These are phyloP conservation scores for Thozetella sp. DNA, from an alignment of 495 filamentous ascomycete genomes.

Conservation along the genomic window DNA sequence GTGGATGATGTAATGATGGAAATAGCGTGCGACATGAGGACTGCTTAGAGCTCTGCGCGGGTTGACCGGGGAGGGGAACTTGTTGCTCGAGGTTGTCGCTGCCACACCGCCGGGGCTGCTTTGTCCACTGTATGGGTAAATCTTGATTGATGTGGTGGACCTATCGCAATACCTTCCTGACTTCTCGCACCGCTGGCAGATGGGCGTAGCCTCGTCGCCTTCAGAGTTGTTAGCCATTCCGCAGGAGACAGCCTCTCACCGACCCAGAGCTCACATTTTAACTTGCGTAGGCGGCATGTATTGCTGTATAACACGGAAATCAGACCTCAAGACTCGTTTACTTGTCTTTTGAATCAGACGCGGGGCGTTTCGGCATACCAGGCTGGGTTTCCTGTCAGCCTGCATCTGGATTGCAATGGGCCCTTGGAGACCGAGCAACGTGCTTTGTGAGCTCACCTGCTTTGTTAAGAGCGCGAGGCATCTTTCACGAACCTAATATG, in stretches of 20 bases:
- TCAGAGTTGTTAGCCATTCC: not conserved
- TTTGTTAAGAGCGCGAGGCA: not conserved
- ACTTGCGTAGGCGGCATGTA: slow-evolving; percentile 29
- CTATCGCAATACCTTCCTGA: slow-evolving; percentile 21
- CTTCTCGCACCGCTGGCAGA: slow-evolving; percentile 24
- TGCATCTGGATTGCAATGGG: no score
- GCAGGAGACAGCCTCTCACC: not conserved
- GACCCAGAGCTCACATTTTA: slow-evolving; percentile 30
- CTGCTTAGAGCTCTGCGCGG: not conserved
- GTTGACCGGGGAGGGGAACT: not conserved
- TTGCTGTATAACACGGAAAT: slow-evolving; percentile 14
- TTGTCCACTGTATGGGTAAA: not conserved
- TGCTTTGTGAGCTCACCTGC: not conserved
- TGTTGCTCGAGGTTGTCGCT: not conserved
- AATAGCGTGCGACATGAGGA: slow-evolving; percentile 19
- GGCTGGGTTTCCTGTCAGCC: not conserved
- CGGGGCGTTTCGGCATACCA: not conserved
- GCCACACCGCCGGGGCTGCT: no score
- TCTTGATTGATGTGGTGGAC: slow-evolving; percentile 11
- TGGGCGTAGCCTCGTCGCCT: slow-evolving; percentile 29
- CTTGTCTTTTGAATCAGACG: not conserved
- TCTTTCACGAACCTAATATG: no score
- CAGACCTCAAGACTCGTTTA: not conserved
- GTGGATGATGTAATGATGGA: slow-evolving; percentile 28
- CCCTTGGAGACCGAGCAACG: no score